Evolutionary conservation across 495 filamentous ascomycete species (phyloP), one percentile per base, ranked within the genome.

Genomic region (Aspergillus nidulans): DNA sequence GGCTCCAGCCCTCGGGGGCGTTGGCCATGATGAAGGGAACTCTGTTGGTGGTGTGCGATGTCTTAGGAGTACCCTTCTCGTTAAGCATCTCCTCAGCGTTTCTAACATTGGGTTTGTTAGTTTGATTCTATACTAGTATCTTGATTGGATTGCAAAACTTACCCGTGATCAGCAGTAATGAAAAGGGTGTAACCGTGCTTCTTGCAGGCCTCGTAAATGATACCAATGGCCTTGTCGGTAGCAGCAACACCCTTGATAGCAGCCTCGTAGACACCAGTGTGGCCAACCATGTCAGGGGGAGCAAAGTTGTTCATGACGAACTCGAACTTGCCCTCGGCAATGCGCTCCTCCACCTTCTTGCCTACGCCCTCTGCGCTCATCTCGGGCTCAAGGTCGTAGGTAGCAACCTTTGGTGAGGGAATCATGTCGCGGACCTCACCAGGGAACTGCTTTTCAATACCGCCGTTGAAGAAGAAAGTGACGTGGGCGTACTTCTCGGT

Each of bases 251-350:
- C 94, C 64, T 91, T 60, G 57, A 97, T 90, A 51, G 94, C 95
- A n/a, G 94, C 94, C 66, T 95, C 81, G 70, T 96, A 97, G 57
- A 96, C 91, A 63, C 94, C 94, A 9, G 94, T 98, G 77, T 98
- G 94, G 62, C 94, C 94, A 57, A 98, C 94, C 94, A 98, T 98
- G 74, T 98, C 94, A 41, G 94, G 95, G 19, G 95, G 92, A 26
- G 94, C 94, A 69, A 98, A 97, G 82, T 98, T 98, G 85, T 97
- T 97, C 94, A 98, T 98, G 64, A 98, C 75, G 66, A 98, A 97
- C 65, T 91, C 90, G 73, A 92, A 94, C 59, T 87, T 82, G 62
- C 81, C 79, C 73, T 90, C 87, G 13, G 67, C 80, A 61, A 98
- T 86, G 50, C 92, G 83, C 75, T 92, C 88, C 71, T 78, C 80